Evolutionary conservation across 306 rosid species (phyloP), one percentile per base, ranked within the genome.

Genomic region (Lotus japonicus): DNA sequence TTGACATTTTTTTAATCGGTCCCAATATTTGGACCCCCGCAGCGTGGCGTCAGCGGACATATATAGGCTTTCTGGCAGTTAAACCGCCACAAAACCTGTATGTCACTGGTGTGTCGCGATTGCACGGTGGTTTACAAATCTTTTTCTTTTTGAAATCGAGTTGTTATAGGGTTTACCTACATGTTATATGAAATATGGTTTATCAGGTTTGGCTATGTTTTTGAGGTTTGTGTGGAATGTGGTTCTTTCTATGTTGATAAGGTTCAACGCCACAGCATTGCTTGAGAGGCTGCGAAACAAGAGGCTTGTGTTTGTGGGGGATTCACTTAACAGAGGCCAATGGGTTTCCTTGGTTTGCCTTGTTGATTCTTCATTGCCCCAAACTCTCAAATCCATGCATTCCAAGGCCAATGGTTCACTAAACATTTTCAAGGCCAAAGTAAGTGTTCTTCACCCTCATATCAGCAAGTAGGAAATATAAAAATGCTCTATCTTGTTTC

Each of bases 291-390:
- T 90, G 64, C 86, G 96, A 86, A 86, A 90, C 86, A 88, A 85
- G 87, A 86, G 97, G 79, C 85, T 94, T 70, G 74, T 90, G 66
- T 94, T 84, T 68, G 97, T 88, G 35, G 97, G 98, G 42, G 98
- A 94, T 77, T 94, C 98, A 9, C 81, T 94, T 64, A 90, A 82
- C 53, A 81, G 97, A 77, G 95, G 95, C 46, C 96, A 90, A 80
- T 94, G 98, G 98, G 87, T 88, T 73, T 94, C 98, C 7, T 86
- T 94, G 96, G 86, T 90, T 48, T 92, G 98, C 64, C 86, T 92
- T 51, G 66, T 88, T 6, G 88, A 87, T 14, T 82, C 90, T 16
- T 61, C 52, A 3, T 9, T 86, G 9, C 75, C 85, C 12, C 45
- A 79, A 19, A 13, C 61, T 4, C 73, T 81, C 75, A 88, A 86